A percentile compares a stretch with the other conserved stretches of the same genome.
phyloP scores from a whole-genome alignment of 2,329 filamentous ascomycete genomes.

The Xylaria sp. region DNA sequence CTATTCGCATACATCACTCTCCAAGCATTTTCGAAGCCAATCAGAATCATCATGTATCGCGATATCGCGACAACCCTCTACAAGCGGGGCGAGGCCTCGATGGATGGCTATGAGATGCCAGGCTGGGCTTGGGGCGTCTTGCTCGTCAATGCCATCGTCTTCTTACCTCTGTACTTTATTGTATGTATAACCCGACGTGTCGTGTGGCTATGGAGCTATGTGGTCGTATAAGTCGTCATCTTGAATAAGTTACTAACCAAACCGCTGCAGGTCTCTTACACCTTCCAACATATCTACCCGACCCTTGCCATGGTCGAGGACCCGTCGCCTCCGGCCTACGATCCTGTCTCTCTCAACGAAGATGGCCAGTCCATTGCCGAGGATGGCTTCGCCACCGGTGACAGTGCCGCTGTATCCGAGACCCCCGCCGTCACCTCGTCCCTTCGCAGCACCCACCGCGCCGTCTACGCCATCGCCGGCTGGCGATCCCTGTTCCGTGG shows the following conservation, averaged over 20 bases:
- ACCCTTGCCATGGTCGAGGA: conserved; percentile 64
- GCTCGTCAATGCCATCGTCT: conserved; percentile 49
- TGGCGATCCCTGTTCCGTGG: conserved; percentile 73
- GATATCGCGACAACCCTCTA: conserved; percentile 43
- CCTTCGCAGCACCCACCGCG: conserved; percentile 56
- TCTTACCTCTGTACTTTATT: conserved; percentile 51
- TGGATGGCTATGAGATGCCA: conserved; percentile 43
- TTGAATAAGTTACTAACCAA: conserved; percentile 24
- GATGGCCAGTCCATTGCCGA: conserved; percentile 44
- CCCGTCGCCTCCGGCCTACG: conserved; percentile 61
- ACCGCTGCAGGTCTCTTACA: conserved; percentile 54
- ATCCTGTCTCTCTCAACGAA: conserved; percentile 54
- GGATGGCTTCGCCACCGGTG: conserved; percentile 41
- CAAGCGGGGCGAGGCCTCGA: conserved; percentile 45
- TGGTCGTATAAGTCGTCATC: not conserved
- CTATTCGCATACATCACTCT: not conserved
- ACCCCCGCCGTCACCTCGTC: conserved; percentile 55
- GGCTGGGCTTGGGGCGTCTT: conserved; percentile 49
- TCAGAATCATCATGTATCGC: conserved; percentile 40
- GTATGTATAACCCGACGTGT: conserved; percentile 41
- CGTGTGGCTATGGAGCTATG: too few relatives aligned
- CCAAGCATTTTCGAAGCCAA: conserved; percentile 1
- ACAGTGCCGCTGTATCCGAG: conserved; percentile 45
- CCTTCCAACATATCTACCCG: conserved; percentile 56
- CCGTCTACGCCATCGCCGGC: conserved; percentile 68